Percentiles rank a stretch among this genome's conserved stretches.
Evolutionary conservation across 257 asterid genomes (phyloP).

Genomic region (Capsicum chinense): DNA sequence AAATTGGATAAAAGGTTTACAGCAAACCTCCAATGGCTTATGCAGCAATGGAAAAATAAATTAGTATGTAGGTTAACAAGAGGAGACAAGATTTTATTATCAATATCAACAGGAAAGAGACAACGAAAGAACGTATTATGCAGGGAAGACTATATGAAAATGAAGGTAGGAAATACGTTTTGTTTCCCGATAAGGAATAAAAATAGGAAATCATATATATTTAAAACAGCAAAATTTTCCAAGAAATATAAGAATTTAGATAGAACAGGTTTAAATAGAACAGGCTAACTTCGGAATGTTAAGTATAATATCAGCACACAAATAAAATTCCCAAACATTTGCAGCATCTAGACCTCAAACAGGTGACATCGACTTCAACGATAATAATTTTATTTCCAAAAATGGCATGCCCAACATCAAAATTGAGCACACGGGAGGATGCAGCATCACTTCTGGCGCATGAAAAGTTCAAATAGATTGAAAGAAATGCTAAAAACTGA

Average conservation of each 20-base stretch:
- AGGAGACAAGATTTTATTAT: background rate
- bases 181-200: background rate
- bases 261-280: background rate
- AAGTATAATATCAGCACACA: constrained; percentile 10
- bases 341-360: constrained; percentile 4
- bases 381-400: background rate
- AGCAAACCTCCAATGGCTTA: background rate
- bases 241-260: background rate
- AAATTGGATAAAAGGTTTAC: background rate
- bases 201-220: background rate
- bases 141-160: background rate
- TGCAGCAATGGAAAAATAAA: background rate
- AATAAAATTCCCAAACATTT: background rate
- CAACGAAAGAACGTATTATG: background rate
- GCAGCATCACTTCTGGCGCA: background rate
- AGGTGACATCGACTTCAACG: background rate
- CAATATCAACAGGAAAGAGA: background rate
- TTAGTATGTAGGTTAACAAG: background rate
- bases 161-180: background rate
- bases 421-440: constrained; percentile 1
- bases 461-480: background rate
- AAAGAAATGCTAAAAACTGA: background rate
- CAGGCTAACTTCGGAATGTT: background rate
- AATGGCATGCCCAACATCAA: background rate
- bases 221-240: background rate